Conservation (phyloP, 768 basidiomycete genomes). For the Rossbeevera mucosa region DNA sequence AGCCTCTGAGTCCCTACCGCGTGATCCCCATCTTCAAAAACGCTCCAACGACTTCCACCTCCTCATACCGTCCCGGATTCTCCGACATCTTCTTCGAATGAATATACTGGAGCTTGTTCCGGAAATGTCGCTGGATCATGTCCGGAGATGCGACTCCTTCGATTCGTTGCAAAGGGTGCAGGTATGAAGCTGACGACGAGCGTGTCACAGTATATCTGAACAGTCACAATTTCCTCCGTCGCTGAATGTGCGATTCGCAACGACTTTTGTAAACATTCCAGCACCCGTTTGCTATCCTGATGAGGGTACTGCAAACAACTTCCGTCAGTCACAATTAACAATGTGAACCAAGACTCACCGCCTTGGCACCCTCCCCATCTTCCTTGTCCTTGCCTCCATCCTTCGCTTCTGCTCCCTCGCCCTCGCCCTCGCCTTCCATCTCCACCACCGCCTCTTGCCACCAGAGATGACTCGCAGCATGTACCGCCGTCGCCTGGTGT, state of each 20-base stretch:
- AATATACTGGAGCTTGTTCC: too few species aligned
- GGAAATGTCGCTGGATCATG: not conserved
- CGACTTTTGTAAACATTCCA: too few species aligned
- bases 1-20: too few species aligned
- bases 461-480: slow-evolving; percentile 95
- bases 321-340: not conserved
- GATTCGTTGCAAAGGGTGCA: too few species aligned
- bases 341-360: not conserved
- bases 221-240: too few species aligned
- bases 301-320: not conserved
- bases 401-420: slow-evolving; percentile 17
- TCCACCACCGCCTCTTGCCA: slow-evolving; percentile 74
- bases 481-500: slow-evolving; percentile 93
- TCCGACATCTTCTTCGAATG: too few species aligned
- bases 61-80: too few species aligned
- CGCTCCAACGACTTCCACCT: too few species aligned
- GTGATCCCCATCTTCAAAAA: too few species aligned
- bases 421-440: slow-evolving; percentile 29
- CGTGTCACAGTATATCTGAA: too few species aligned
- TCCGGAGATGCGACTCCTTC: too few species aligned
- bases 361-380: slow-evolving; percentile 35
- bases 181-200: too few species aligned
- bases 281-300: not conserved
- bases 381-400: slow-evolving; percentile 29
- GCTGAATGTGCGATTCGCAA: not conserved